A percentile compares a stretch with the other conserved stretches of the same genome.
These are phyloP conservation scores for Stephanodiscus triporus DNA, from an alignment of 108 stramenopile species.

Conservation along the genomic window DNA sequence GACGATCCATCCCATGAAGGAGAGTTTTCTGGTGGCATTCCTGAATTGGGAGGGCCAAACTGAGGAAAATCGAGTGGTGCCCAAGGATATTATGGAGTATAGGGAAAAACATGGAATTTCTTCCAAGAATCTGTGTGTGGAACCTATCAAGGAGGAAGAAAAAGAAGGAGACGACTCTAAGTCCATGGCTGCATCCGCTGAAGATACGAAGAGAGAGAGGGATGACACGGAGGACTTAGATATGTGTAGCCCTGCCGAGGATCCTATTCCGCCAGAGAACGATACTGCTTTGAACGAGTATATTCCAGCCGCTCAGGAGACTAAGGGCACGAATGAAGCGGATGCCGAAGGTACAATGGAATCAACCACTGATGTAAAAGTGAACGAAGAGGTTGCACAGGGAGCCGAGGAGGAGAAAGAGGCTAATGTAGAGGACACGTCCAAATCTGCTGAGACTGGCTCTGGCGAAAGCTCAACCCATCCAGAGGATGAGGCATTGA, in stretches of 20 bases:
- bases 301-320: slow-evolving; percentile 13
- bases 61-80: slow-evolving; percentile 78
- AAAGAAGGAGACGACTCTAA: slow-evolving; percentile 7
- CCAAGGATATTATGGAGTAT: slow-evolving; percentile 78
- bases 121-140: slow-evolving; percentile 10
- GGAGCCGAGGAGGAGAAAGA: slow-evolving; percentile 1
- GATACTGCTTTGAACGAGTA: slow-evolving; percentile 9
- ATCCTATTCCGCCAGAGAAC: neutral
- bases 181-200: neutral
- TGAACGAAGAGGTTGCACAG: slow-evolving; percentile 13
- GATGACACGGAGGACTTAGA: neutral
- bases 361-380: slow-evolving; percentile 27
- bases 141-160: slow-evolving; percentile 23
- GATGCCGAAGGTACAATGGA: slow-evolving; percentile 7
- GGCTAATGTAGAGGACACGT: slow-evolving; percentile 17
- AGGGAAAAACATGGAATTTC: slow-evolving; percentile 63
- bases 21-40: slow-evolving; percentile 95
- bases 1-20: slow-evolving; percentile 97
- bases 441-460: slow-evolving; percentile 6
- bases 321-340: slow-evolving; percentile 9
- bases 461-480: slow-evolving; percentile 3
- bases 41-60: slow-evolving; percentile 85
- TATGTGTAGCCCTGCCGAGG: neutral
- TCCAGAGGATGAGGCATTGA: slow-evolving; percentile 21
- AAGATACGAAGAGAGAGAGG: neutral